Evolutionary conservation across 78 protist species (phyloP), one percentile per base, ranked within the genome.

Genomic region (Dictyostelium purpureum): DNA sequence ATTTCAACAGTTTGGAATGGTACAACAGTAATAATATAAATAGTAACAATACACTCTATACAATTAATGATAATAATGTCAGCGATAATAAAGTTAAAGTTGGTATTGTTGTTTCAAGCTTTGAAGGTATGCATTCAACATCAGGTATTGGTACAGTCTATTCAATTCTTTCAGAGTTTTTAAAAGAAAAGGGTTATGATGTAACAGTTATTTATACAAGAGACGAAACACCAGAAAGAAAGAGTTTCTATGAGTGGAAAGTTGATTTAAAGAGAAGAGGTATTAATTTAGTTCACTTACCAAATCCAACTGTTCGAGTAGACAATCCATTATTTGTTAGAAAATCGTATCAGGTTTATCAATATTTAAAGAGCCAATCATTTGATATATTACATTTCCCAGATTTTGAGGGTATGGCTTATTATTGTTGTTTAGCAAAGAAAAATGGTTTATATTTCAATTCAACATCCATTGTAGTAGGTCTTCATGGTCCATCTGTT

Each of bases 111-210:
- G 92, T 85, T 35, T 56, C 75, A 37, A 85, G 92, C 73, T 85
- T 66, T 85, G 79, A 85, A 73, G 92, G 92, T 47, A 11, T 85
- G 24, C 73, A 85, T 35, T 85, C 92, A 40, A 85, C 92, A 7
- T 85, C 92, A 4, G 92, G 92, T 73, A 85, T 85, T 73, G 92
- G 92, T 61, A 85, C 92, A 45, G 80, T 85, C 4, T 85, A 85
- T 59, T 85, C 92, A 0, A 73, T 85, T 38, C 47, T 85, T 1
- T 63, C 92, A 18, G 92, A 85, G 40, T 85, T 73, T 45, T 24
- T 85, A 12, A 82, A 73, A 18, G 19, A n/a, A 9, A 43, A 49
- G 6, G 92, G 92, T 0, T 77, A 73, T 35, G 38, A 85, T 31
- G 92, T 85, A 4, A 85, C 92, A 0, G 76, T 85, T 21, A 49